phyloP scores from a whole-genome alignment of 2,329 filamentous ascomycete species.

The Diaporthe nobilis region DNA sequence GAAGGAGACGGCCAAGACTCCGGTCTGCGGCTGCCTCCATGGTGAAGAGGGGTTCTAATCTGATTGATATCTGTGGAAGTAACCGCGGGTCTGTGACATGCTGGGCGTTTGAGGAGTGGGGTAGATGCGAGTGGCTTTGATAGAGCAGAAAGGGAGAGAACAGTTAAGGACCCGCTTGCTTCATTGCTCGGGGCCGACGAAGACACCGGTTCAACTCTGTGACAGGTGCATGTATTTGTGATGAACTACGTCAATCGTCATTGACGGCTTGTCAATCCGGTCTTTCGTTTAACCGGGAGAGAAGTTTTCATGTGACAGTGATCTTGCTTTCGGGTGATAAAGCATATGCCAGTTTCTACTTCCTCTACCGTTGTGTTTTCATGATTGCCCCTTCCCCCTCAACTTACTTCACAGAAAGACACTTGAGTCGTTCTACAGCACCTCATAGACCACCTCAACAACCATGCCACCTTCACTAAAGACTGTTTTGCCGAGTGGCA shows the following conservation, averaged over 20 bases:
- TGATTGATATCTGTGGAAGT: background rate
- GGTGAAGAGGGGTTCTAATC: background rate
- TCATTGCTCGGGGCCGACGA: background rate
- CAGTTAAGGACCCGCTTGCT: background rate
- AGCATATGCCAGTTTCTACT: background rate
- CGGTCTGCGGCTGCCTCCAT: background rate
- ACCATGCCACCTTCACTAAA: slow-evolving; percentile 13
- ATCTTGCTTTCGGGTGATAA: background rate
- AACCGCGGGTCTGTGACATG: background rate
- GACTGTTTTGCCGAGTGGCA: background rate
- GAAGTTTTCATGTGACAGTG: no score
- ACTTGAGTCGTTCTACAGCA: background rate
- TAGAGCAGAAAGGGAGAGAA: background rate
- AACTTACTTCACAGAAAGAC: background rate
- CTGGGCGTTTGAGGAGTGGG: background rate
- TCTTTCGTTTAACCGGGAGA: no score
- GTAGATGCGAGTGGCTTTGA: background rate
- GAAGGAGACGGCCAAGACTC: background rate
- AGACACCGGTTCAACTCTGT: slow-evolving; percentile 2
- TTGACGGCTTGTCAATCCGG: background rate
- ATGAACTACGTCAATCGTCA: background rate
- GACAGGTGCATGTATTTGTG: background rate
- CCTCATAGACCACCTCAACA: background rate
- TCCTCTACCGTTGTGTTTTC: background rate
- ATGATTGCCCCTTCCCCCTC: background rate